Percentiles rank a stretch among this genome's conserved stretches.
phyloP scores from a whole-genome alignment of 768 basidiomycete genomes.

The Albatrellus ellisii region DNA sequence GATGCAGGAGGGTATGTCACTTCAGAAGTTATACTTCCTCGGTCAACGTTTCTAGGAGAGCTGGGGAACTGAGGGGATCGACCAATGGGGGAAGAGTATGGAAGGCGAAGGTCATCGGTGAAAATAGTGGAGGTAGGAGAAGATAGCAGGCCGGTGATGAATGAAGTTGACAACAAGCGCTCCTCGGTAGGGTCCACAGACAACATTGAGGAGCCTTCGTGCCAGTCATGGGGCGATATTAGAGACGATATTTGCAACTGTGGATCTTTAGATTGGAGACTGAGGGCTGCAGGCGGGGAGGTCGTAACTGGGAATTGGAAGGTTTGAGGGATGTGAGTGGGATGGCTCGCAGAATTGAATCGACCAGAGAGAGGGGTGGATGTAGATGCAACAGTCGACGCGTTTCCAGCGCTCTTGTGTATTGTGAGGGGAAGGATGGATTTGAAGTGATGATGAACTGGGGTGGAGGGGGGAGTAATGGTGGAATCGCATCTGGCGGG shows the following conservation, averaged over 20 bases:
- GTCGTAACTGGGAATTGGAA: background rate
- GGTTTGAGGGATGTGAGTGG: background rate
- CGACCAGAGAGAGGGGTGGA: background rate
- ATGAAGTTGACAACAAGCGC: constrained; percentile 42
- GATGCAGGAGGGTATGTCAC: constrained; percentile 34
- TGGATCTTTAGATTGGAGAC: background rate
- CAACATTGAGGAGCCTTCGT: constrained; percentile 47
- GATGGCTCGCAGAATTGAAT: background rate
- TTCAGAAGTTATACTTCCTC: constrained; percentile 29
- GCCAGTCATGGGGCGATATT: constrained; percentile 37
- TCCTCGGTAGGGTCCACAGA: constrained; percentile 44
- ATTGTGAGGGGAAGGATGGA: background rate
- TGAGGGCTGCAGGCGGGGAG: background rate
- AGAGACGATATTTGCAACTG: background rate
- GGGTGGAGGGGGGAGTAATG: background rate
- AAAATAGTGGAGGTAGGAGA: constrained; percentile 9
- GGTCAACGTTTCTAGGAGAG: background rate
- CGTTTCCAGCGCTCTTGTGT: constrained; percentile 8
- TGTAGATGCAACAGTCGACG: constrained; percentile 1
- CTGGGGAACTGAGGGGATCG: background rate
- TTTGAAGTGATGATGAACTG: background rate
- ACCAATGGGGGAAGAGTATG: constrained; percentile 25
- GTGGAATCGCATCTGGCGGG: constrained; percentile 8
- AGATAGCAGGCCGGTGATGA: constrained; percentile 43
- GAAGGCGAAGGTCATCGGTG: constrained; percentile 7